phyloP scores from a whole-genome alignment of 2,329 filamentous ascomycete genomes.

The Chrysoporthe puriensis region DNA sequence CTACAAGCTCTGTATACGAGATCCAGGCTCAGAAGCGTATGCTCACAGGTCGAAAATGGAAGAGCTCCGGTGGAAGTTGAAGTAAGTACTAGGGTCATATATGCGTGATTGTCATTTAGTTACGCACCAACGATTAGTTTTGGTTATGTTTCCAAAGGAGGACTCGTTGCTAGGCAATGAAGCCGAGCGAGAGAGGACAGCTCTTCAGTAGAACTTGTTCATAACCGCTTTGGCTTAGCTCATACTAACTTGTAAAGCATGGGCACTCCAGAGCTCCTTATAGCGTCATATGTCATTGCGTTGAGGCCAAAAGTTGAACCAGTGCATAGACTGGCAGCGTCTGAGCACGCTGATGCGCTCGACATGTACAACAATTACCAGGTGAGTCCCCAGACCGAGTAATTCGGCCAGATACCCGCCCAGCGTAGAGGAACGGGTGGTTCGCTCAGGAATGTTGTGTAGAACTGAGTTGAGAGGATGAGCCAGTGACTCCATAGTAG shows the following conservation, averaged over 20 bases:
- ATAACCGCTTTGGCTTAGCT: neutral
- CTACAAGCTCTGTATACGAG: neutral
- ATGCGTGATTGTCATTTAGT: neutral
- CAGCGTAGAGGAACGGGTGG: neutral
- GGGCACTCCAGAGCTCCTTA: too few species aligned
- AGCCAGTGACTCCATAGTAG: too few species aligned
- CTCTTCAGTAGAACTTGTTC: neutral
- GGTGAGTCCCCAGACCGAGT: too few species aligned
- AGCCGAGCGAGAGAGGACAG: neutral
- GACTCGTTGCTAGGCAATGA: neutral
- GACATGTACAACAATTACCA: too few species aligned
- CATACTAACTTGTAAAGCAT: neutral
- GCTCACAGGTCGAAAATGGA: neutral
- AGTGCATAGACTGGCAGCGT: neutral
- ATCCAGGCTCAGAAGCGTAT: neutral
- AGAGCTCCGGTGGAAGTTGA: neutral
- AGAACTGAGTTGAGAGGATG: neutral
- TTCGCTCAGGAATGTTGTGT: neutral
- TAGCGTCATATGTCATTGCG: neutral
- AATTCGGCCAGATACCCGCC: too few species aligned
- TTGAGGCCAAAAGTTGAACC: neutral
- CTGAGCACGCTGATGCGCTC: too few species aligned
- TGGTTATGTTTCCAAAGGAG: neutral
- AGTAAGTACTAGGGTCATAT: neutral
- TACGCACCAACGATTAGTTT: too few species aligned